A percentile compares a stretch with the other conserved stretches of the same genome.
phyloP scores from a whole-genome alignment of 1,284 basidiomycete genomes.

The Tausonia pullulans region DNA sequence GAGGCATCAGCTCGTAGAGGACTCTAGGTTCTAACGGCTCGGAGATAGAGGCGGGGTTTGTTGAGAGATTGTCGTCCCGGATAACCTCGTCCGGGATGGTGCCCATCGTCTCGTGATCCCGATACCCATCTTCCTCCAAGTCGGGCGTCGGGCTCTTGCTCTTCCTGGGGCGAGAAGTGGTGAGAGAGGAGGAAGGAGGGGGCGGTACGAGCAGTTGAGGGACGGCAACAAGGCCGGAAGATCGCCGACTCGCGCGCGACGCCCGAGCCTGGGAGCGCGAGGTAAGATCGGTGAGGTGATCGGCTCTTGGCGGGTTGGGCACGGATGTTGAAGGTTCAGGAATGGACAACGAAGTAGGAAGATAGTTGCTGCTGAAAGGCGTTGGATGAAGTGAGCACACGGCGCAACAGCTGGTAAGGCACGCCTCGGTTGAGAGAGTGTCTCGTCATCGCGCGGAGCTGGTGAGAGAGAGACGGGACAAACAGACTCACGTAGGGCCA shows the following conservation, averaged over 20 bases:
- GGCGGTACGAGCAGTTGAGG: not conserved
- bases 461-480: not conserved
- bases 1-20: too few species aligned
- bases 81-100: too few species aligned
- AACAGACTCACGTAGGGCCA: not conserved
- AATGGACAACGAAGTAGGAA: not conserved
- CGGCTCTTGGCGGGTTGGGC: not conserved
- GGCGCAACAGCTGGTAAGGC: not conserved
- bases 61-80: too few species aligned
- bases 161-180: not conserved
- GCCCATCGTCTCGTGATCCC: too few species aligned
- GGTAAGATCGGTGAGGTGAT: not conserved
- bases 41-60: too few species aligned
- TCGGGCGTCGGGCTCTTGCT: not conserved
- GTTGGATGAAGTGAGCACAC: not conserved
- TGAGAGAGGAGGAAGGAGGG: not conserved
- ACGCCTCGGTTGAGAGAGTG: not conserved
- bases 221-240: conserved; percentile 8
- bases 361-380: not conserved
- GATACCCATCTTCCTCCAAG: not conserved
- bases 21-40: too few species aligned
- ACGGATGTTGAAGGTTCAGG: not conserved
- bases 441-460: not conserved
- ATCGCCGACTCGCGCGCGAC: conserved; percentile 12
- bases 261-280: conserved; percentile 13